Conservation (phyloP, 768 basidiomycete genomes). For the Kwoniella sp. region DNA sequence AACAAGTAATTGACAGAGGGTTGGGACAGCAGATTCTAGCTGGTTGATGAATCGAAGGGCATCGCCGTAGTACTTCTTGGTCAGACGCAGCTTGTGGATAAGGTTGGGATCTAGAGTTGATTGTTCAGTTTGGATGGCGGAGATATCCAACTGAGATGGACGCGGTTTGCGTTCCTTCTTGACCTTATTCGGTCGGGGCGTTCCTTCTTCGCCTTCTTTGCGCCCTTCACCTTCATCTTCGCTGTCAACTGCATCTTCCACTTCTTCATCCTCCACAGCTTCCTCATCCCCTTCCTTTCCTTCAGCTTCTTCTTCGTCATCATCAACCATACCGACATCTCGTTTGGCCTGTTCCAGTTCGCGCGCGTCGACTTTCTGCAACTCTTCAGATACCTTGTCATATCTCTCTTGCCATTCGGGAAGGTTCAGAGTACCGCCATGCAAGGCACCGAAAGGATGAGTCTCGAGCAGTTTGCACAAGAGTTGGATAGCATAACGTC, state of each 20-base stretch:
- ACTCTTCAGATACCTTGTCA: slow-evolving; percentile 63
- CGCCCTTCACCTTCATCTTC: slow-evolving; percentile 56
- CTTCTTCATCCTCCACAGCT: slow-evolving; percentile 51
- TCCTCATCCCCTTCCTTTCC: slow-evolving; percentile 37
- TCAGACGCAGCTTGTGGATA: slow-evolving; percentile 67
- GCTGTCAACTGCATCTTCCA: slow-evolving; percentile 46
- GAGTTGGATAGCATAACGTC: slow-evolving; percentile 77
- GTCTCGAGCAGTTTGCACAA: slow-evolving; percentile 75
- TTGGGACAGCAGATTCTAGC: slow-evolving; percentile 69
- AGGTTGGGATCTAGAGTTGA: slow-evolving; percentile 70
- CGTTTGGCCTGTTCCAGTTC: slow-evolving; percentile 58
- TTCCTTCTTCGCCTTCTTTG: slow-evolving; percentile 14
- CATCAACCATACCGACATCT: slow-evolving; percentile 54
- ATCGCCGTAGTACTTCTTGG: slow-evolving; percentile 84
- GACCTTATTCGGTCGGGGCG: slow-evolving; percentile 30
- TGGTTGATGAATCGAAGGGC: slow-evolving; percentile 77
- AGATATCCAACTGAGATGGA: slow-evolving; percentile 63
- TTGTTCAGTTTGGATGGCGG: slow-evolving; percentile 69
- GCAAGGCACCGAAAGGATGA: slow-evolving; percentile 82
- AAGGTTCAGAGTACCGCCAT: slow-evolving; percentile 76
- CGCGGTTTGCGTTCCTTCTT: slow-evolving; percentile 60
- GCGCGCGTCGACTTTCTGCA: slow-evolving; percentile 69
- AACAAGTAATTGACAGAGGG: slow-evolving; percentile 74
- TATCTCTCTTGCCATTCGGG: slow-evolving; percentile 76
- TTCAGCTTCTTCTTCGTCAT: slow-evolving; percentile 47